Percentiles rank a stretch among this genome's conserved stretches.
Evolutionary conservation across 2,329 filamentous ascomycete species (phyloP).

Genomic region (Colletotrichum brevisporum): DNA sequence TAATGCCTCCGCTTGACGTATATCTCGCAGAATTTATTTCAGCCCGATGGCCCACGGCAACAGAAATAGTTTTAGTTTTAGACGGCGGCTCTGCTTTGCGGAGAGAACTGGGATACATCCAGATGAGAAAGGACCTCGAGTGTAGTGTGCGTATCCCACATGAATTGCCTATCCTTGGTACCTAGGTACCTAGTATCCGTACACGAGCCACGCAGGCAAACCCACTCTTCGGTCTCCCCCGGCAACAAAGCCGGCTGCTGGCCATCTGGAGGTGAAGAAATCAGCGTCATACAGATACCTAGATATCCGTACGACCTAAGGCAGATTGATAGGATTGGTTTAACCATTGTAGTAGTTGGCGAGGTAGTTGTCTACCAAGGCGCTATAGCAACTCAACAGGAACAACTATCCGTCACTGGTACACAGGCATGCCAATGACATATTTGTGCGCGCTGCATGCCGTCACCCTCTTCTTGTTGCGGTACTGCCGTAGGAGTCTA

Average conservation of each 20-base stretch:
- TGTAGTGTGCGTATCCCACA: too few relatives aligned
- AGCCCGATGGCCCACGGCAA: too few relatives aligned
- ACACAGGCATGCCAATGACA: slow-evolving; percentile 8
- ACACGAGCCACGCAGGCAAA: too few relatives aligned
- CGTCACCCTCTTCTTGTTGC: slow-evolving; percentile 24
- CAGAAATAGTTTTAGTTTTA: too few relatives aligned
- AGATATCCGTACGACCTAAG: neutral
- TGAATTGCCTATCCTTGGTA: too few relatives aligned
- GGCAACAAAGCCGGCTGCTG: slow-evolving; percentile 3
- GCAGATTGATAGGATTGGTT: slow-evolving; percentile 11
- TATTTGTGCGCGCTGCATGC: slow-evolving; percentile 2
- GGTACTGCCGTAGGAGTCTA: neutral
- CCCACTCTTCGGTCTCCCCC: slow-evolving; percentile 1
- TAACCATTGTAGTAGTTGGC: neutral
- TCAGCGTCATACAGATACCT: neutral
- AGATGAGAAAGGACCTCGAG: too few relatives aligned
- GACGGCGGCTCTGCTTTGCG: too few relatives aligned
- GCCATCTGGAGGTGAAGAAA: neutral
- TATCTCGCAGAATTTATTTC: too few relatives aligned
- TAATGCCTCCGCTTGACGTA: neutral
- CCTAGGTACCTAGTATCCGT: too few relatives aligned
- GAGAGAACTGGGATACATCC: too few relatives aligned
- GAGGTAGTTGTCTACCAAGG: too few relatives aligned
- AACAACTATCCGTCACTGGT: slow-evolving; percentile 5
- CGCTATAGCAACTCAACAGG: neutral